Conservation (phyloP, 2,329 filamentous ascomycete species). For the Hypomyces perniciosus region DNA sequence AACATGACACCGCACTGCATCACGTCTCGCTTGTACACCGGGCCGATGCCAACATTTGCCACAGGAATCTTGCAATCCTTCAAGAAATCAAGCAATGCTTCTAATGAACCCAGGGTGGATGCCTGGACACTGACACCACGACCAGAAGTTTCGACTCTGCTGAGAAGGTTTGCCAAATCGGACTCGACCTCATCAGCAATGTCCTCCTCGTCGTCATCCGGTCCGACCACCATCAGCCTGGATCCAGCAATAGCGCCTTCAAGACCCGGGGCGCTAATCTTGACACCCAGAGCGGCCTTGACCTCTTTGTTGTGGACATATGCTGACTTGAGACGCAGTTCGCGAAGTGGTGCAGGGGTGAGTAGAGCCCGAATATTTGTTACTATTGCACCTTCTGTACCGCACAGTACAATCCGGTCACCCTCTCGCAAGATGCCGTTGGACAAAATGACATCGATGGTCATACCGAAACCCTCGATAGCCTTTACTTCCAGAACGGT, state of each 20-base stretch:
- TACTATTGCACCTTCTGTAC: constrained; percentile 90
- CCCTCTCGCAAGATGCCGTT: constrained; percentile 94
- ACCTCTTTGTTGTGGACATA: constrained; percentile 99
- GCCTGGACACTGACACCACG: constrained; percentile 96
- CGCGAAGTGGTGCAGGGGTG: constrained; percentile 87
- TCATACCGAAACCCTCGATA: constrained; percentile 97
- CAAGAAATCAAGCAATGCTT: constrained; percentile 93
- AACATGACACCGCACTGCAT: constrained; percentile 95
- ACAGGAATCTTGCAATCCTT: constrained; percentile 96
- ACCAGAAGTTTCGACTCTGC: constrained; percentile 83
- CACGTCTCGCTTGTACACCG: constrained; percentile 96
- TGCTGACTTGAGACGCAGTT: constrained; percentile 87
- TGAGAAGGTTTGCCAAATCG: constrained; percentile 86
- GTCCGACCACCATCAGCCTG: constrained; percentile 85
- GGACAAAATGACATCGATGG: constrained; percentile 92
- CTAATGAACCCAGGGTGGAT: constrained; percentile 92
- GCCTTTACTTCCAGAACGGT: constrained; percentile 99
- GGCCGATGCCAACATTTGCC: constrained; percentile 92
- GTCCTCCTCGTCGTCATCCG: constrained; percentile 94
- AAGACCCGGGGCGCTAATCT: constrained; percentile 93
- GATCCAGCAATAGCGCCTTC: constrained; percentile 96
- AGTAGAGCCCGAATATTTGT: constrained; percentile 93
- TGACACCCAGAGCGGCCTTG: constrained; percentile 96
- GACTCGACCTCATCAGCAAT: constrained; percentile 94
- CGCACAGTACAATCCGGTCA: constrained; percentile 89